Evolutionary conservation across 1,284 basidiomycete genomes (phyloP), one percentile per base, ranked within the genome.

Genomic region (Mrakiaceae sp.): DNA sequence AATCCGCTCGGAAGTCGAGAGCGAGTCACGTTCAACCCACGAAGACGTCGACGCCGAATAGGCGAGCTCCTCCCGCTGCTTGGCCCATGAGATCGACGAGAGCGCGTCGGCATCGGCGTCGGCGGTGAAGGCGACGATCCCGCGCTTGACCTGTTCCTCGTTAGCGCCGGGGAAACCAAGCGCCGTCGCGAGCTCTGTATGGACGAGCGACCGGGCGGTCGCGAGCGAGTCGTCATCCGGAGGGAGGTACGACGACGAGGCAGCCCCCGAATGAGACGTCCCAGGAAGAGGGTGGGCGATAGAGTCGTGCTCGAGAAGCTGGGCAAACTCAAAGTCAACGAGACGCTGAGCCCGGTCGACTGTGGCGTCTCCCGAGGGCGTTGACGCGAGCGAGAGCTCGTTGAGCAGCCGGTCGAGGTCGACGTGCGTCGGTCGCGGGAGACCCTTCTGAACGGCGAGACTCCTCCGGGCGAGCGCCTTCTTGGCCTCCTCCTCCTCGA

Each of bases 281-380:
- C 96, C 95, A 6, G 93, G 90, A 14, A 98, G 78, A 2, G 96
- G 94, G 75, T 95, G 82, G 0, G 84, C 82, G 66, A 96, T 84
- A 5, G 91, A 83, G 75, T 99, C 96, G 74, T 98, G 92, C 67
- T 86, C 82, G 69, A 98, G 78, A 40, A 98, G 81, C 56, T 80
- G 78, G 1, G 84, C 87, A 64, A 97, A 81, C 74, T 99, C 96
- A 39, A 78, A 75, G 71, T 93, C 83, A 70, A 98, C 82, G 48
- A 94, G 78, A 62, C 78, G 80, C 67, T 85, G 81, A 0, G 84
- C 87, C 4, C 78, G 75, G 3, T 78, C 77, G 5, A 81, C 69
- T 58, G 80, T 80, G 44, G 75, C 69, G 27, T 79, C 77, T 3
- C 80, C 78, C 43, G 81, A 81, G 42, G 66, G 52, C 4, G 52